Base-by-base conservation (phyloP, 2,329 filamentous ascomycete genomes). In the Rhinocladiella mackenziei region DNA sequence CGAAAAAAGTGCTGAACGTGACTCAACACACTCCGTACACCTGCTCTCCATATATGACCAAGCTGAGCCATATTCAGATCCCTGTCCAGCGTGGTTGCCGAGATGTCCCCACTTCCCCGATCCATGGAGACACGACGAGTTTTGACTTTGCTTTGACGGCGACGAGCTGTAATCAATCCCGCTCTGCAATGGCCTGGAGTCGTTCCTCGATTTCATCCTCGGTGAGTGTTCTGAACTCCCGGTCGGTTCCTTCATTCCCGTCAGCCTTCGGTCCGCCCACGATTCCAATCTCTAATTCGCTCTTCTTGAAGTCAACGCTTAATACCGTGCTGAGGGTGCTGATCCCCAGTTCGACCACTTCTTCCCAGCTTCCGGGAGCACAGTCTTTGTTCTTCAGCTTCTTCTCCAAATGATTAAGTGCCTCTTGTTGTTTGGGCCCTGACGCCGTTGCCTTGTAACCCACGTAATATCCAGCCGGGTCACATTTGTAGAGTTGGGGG, bases 251-350 rank as follows among this genome's bases (percentile, higher is more conserved):
- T 65, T 94, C 86, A 70, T 86, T 77, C 56, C 89, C 91, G 62
- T 94, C 87, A 47, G 75, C 70, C 60, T 81, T 78, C 45, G 91
- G 89, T 20, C 89, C 91, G 56, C 92, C 92, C 42, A 96, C 92
- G 62, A 98, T 89, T 53, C 92, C 92, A 69, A 98, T 87, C 73
- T 98, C 92, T 66, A 98, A 83, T 75, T 98, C 92, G 59, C 86
- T 86, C 77, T 97, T 97, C 80, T 98, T 98, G 77, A 98, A 98
- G 68, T 98, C 92, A 68, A 97, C 94, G 70, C 91, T 96, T 55
- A 98, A 77, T 49, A 98, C 89, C 25, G 86, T 94, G 78, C 89
- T 95, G 67, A 98, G 73, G 5, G 92, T 91, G 32, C 88, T 86
- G 67, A 98, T 98, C 47, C 87, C 92, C 60, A 97, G 77, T 75